phyloP scores from a whole-genome alignment of 2,329 filamentous ascomycete species.

The Botryotinia globosa region DNA sequence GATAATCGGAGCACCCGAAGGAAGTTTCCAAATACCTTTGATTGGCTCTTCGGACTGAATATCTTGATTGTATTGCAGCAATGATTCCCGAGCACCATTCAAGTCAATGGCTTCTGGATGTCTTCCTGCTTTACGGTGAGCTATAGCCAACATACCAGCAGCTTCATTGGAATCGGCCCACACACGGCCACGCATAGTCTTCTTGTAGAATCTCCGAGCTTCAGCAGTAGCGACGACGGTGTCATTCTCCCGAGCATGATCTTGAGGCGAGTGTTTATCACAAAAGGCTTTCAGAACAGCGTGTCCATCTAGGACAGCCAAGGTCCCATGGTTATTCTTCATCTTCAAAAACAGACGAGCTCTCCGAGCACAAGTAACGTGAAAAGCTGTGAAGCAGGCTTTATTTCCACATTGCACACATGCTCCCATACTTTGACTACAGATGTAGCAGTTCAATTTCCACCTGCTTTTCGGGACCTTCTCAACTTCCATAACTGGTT shows the following conservation, averaged over 20 bases:
- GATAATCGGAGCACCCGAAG: constrained; percentile 91
- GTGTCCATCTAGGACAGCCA: constrained; percentile 73
- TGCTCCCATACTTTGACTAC: constrained; percentile 94
- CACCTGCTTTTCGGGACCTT: constrained; percentile 94
- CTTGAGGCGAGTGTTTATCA: constrained; percentile 86
- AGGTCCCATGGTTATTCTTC: constrained; percentile 83
- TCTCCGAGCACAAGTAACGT: constrained; percentile 90
- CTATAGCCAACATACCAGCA: constrained; percentile 75
- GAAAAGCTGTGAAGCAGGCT: constrained; percentile 93
- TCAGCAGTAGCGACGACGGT: constrained; percentile 77
- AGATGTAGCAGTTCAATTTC: constrained; percentile 94
- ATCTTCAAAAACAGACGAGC: constrained; percentile 90
- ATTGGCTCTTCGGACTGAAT: constrained; percentile 46
- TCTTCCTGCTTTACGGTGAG: constrained; percentile 60
- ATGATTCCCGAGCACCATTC: constrained; percentile 75
- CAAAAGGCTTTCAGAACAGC: constrained; percentile 92
- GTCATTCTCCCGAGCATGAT: constrained; percentile 83
- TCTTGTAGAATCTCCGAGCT: constrained; percentile 85
- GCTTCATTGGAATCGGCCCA: constrained; percentile 91
- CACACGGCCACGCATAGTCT: constrained; percentile 80
- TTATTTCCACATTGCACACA: constrained; percentile 99
- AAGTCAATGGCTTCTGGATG: constrained; percentile 77
- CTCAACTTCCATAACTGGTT: constrained; percentile 95
- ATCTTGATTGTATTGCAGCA: constrained; percentile 53
- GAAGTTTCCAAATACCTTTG: constrained; percentile 83